Evolutionary conservation across 2,329 filamentous ascomycete species (phyloP).

Genomic region (Cryphonectria carpinicola): DNA sequence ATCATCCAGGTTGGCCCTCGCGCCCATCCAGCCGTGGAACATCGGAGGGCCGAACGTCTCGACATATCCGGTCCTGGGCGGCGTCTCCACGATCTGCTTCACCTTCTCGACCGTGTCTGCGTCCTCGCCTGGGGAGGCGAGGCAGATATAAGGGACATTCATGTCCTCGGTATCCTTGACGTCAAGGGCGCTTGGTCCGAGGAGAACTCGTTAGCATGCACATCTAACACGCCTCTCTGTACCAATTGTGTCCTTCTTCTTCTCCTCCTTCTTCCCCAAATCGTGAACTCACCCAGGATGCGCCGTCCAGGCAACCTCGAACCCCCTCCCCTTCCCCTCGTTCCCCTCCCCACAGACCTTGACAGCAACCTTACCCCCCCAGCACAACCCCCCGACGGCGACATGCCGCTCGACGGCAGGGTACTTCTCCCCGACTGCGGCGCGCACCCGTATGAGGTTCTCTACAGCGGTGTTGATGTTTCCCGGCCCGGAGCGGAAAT

Average conservation of each 20-base stretch:
- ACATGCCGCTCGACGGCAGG: constrained; percentile 44
- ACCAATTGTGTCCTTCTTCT: background rate
- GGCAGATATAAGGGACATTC: constrained; percentile 51
- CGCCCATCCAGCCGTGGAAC: constrained; percentile 65
- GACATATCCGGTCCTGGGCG: constrained; percentile 46
- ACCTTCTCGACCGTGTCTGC: constrained; percentile 48
- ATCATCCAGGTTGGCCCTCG: constrained; percentile 51
- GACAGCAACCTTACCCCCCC: constrained; percentile 50
- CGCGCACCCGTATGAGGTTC: constrained; percentile 39
- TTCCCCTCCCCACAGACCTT: constrained; percentile 43
- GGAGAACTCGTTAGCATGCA: background rate
- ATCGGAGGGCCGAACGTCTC: constrained; percentile 52
- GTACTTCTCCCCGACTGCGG: constrained; percentile 39
- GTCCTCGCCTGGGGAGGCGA: constrained; percentile 55
- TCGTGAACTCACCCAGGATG: constrained; percentile 37
- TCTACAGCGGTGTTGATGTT: constrained; percentile 35
- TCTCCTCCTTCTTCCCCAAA: background rate
- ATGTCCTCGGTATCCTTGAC: constrained; percentile 48
- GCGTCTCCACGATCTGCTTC: constrained; percentile 46
- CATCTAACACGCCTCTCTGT: background rate
- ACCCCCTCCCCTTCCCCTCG: constrained; percentile 40
- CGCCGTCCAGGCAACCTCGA: constrained; percentile 40
- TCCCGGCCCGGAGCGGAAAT: constrained; percentile 41
- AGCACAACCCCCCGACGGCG: constrained; percentile 53
- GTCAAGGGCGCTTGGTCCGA: constrained; percentile 38